These are phyloP conservation scores for Lithospermum erythrorhizon DNA, from an alignment of 257 asterid genomes.

Conservation along the genomic window DNA sequence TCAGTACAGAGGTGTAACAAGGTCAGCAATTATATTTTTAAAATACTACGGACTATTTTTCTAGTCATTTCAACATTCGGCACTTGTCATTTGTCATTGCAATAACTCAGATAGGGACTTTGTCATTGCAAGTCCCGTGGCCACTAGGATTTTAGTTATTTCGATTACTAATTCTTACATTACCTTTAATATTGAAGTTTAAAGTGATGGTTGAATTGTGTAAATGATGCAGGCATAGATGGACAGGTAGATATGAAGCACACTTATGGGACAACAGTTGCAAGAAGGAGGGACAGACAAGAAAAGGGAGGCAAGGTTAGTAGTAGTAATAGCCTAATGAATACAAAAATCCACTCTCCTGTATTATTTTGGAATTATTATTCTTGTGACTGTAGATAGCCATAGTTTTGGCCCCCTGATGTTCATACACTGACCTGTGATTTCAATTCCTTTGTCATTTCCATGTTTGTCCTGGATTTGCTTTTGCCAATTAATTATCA, in stretches of 20 bases:
- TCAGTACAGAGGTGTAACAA: conserved; percentile 93
- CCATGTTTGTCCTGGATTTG: conserved; percentile 27
- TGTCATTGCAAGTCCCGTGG: too few relatives aligned
- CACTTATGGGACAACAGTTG: conserved; percentile 40
- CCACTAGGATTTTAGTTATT: too few relatives aligned
- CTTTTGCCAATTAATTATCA: conserved; percentile 17
- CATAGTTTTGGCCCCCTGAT: conserved; percentile 6
- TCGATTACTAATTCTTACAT: too few relatives aligned
- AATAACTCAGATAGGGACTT: too few relatives aligned
- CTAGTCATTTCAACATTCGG: too few relatives aligned
- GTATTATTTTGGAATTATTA: conserved; percentile 10
- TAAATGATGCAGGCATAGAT: conserved; percentile 21
- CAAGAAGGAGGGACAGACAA: conserved; percentile 43
- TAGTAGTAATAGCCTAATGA: conserved; percentile 2
- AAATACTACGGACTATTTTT: too few relatives aligned
- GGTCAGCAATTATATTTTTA: conserved; percentile 25
- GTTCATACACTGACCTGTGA: conserved; percentile 22
- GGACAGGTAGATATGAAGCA: conserved; percentile 39
- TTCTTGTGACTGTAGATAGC: too few relatives aligned
- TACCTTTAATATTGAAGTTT: neutral
- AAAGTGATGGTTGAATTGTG: neutral
- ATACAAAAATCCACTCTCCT: conserved; percentile 1
- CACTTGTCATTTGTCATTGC: too few relatives aligned
- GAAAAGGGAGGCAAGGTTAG: conserved; percentile 44
- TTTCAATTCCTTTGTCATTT: conserved; percentile 19